Evolutionary conservation across 1,284 basidiomycete species (phyloP).

Genomic region (Mycena citricolor): DNA sequence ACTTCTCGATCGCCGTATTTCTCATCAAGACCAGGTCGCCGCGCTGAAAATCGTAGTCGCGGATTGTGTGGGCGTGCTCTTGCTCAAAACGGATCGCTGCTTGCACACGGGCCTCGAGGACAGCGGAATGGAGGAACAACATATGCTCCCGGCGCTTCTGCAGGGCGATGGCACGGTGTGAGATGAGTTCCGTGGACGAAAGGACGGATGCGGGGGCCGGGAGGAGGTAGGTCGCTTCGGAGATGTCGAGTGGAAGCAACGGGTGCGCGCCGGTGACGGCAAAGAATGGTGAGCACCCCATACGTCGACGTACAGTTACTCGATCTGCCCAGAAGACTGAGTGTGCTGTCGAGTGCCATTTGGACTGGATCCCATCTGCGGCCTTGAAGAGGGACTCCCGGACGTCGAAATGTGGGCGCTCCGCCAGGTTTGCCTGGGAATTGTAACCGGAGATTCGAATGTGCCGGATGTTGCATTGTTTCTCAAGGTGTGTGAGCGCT

Average conservation of each 20-base stretch:
- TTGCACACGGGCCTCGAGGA: background rate
- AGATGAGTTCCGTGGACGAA: background rate
- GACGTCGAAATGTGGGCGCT: conserved; percentile 36
- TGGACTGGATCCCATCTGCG: conserved; percentile 28
- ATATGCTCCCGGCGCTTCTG: conserved; percentile 1
- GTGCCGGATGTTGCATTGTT: background rate
- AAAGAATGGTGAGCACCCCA: conserved; percentile 25
- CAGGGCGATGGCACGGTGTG: background rate
- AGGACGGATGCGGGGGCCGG: conserved; percentile 20
- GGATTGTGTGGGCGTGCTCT: conserved; percentile 6
- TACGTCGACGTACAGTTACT: conserved; percentile 19
- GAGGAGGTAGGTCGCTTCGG: conserved; percentile 15
- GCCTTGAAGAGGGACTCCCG: conserved; percentile 38
- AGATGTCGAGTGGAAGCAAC: conserved; percentile 25
- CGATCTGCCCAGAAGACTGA: conserved; percentile 30
- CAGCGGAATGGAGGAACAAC: background rate
- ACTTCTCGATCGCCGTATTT: conserved; percentile 22
- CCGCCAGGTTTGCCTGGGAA: conserved; percentile 39
- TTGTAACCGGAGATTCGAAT: conserved; percentile 45
- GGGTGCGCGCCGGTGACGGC: conserved; percentile 24
- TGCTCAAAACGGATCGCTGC: conserved; percentile 11
- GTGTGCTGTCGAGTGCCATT: conserved; percentile 2
- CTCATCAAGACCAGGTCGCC: conserved; percentile 23
- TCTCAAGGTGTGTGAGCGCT: conserved; percentile 1
- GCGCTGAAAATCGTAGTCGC: conserved; percentile 22